Evolutionary conservation across 305 asterid species (phyloP), one percentile per base, ranked within the genome.

Genomic region (Fraxinus xanthoxyloides): DNA sequence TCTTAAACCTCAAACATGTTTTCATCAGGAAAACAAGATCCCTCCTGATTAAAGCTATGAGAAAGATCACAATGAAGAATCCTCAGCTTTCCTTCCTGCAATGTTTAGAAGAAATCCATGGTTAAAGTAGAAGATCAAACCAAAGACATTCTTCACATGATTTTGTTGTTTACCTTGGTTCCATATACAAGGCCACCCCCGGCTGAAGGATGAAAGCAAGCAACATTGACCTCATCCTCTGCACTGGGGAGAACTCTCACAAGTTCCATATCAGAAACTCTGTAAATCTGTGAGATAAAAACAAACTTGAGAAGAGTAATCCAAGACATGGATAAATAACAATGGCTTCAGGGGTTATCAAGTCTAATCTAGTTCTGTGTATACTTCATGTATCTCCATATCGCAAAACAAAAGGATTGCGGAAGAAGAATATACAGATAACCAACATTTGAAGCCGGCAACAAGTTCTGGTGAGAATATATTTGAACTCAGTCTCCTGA

Each of bases 101-200:
- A 85, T 65, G 84, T 63, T 67, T 63, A 82, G 59, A 36, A 38
- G 79, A 59, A 78, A 80, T 81, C 40, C 40, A 30, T 63, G 48
- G 72, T 51, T 65, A 69, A 75, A 77, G 54, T 70, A 75, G 13
- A 76, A 79, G 43, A 77, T 21, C 30, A 85, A 21, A 82, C 43
- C 73, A 34, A 72, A 78, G 13, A 70, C 79, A 73, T 40, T 46
- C 31, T 78, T 17, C 28, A 31, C 77, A 46, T 7, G 24, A 35
- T 28, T 43, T 48, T 79, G 63, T 69, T 30, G 8, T 78, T 79
- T 82, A 93, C 98, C 96, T 97, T 97, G 81, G 99, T 97, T 86
- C 99, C 99, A 87, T 97, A 97, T 77, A 94, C 95, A 91, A 97
- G 91, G 81, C 98, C 99, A 76, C 97, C 94, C 21, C 99, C 98